Percentiles rank a stretch among this genome's conserved stretches.
phyloP scores from a whole-genome alignment of 352 stramenopile genomes.

The Phytophthora pini region DNA sequence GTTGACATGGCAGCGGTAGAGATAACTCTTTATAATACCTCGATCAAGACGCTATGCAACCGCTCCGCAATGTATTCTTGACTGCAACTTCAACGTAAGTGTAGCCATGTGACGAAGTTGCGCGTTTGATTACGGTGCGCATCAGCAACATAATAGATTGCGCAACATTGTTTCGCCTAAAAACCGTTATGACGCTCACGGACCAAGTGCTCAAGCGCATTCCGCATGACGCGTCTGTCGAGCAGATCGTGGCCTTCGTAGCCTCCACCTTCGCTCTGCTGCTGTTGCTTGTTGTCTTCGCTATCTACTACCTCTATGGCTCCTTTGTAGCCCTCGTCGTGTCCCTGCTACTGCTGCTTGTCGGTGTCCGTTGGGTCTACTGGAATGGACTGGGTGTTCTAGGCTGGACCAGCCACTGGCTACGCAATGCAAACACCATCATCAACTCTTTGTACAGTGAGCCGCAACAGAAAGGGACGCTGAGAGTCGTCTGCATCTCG shows the following conservation, averaged over 20 bases:
- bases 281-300: slow-evolving; percentile 5
- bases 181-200: slow-evolving; percentile 28
- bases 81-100: slow-evolving; percentile 3
- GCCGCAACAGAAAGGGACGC: slow-evolving; percentile 55
- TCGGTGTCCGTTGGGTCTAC: slow-evolving; percentile 59
- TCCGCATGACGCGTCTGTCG: slow-evolving; percentile 49
- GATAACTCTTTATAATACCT: background rate
- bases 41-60: background rate
- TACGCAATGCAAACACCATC: slow-evolving; percentile 45
- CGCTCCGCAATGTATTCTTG: slow-evolving; percentile 2
- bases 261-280: slow-evolving; percentile 16
- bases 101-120: background rate
- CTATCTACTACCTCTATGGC: slow-evolving; percentile 40
- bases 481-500: slow-evolving; percentile 84
- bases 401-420: slow-evolving; percentile 52
- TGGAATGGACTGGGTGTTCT: slow-evolving; percentile 69
- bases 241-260: slow-evolving; percentile 30
- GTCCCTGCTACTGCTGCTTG: slow-evolving; percentile 24
- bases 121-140: too few relatives aligned
- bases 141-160: background rate
- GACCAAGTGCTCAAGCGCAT: slow-evolving; percentile 41
- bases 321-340: slow-evolving; percentile 18
- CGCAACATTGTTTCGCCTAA: background rate
- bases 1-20: background rate
- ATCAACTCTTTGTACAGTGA: slow-evolving; percentile 39